Conservation (phyloP, 768 basidiomycete genomes). For the Tephrocybe sp. region DNA sequence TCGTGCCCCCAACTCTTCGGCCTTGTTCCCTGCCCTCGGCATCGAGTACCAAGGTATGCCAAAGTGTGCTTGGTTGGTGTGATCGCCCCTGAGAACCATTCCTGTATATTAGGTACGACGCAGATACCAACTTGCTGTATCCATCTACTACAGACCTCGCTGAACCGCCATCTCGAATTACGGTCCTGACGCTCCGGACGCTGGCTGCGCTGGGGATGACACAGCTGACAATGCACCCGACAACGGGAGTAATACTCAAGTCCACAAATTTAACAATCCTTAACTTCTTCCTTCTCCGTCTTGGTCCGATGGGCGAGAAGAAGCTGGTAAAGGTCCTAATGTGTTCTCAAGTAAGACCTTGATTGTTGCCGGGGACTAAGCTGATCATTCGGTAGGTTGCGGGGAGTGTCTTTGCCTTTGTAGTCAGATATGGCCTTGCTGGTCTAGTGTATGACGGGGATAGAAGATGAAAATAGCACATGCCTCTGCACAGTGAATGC, state of each 20-base stretch:
- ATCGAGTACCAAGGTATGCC: conserved; percentile 84
- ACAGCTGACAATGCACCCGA: conserved; percentile 55
- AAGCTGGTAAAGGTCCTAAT: conserved; percentile 74
- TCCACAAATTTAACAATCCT: conserved; percentile 91
- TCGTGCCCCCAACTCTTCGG: conserved; percentile 96
- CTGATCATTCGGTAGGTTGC: conserved; percentile 43
- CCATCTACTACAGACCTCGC: conserved; percentile 71
- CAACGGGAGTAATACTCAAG: conserved; percentile 59
- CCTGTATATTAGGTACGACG: conserved; percentile 59
- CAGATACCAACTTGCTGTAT: conserved; percentile 70
- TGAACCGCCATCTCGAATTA: conserved; percentile 53
- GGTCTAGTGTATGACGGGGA: conserved; percentile 91
- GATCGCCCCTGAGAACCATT: not conserved
- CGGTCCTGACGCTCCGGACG: conserved; percentile 55
- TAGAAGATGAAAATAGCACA: conserved; percentile 53
- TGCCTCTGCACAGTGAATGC: conserved; percentile 1
- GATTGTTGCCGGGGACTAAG: not conserved
- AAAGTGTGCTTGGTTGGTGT: not conserved
- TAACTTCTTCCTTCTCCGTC: conserved; percentile 76
- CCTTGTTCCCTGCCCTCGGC: conserved; percentile 90
- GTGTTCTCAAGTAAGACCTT: conserved; percentile 58
- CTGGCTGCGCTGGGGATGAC: conserved; percentile 68
- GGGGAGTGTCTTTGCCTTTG: conserved; percentile 82
- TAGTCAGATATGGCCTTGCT: conserved; percentile 87
- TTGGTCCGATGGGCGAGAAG: conserved; percentile 88